Conservation (phyloP, 106 monocot species). For the Agapanthus africanus region DNA sequence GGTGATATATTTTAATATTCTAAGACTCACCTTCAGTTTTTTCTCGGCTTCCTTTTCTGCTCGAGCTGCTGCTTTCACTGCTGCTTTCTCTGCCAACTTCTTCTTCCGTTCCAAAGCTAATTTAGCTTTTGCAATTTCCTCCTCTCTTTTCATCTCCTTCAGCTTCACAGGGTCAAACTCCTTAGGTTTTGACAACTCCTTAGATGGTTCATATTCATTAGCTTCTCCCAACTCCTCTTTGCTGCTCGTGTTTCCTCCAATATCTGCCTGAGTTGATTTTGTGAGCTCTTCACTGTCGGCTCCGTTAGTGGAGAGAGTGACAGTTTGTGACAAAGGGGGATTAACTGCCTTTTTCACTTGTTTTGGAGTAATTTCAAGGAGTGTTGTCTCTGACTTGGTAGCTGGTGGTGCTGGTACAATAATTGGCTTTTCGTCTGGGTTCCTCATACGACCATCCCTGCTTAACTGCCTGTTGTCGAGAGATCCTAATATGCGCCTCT, state of each 20-base stretch:
- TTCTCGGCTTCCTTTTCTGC: slow-evolving; percentile 86
- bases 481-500: slow-evolving; percentile 66
- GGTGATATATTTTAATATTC: too few relatives aligned
- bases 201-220: slow-evolving; percentile 16
- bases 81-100: slow-evolving; percentile 78
- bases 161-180: slow-evolving; percentile 49
- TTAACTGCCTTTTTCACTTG: slow-evolving; percentile 26
- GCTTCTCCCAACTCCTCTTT: background rate
- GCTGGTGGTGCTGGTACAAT: slow-evolving; percentile 1
- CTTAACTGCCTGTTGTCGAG: slow-evolving; percentile 54
- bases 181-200: slow-evolving; percentile 13
- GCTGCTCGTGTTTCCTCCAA: slow-evolving; percentile 14
- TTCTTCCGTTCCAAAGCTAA: slow-evolving; percentile 82
- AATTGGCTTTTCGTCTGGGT: slow-evolving; percentile 73
- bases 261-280: slow-evolving; percentile 22
- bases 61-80: slow-evolving; percentile 51
- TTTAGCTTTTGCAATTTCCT: slow-evolving; percentile 87
- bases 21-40: slow-evolving; percentile 57
- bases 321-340: slow-evolving; percentile 5
- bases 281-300: slow-evolving; percentile 12
- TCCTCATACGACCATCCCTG: slow-evolving; percentile 72
- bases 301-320: slow-evolving; percentile 12
- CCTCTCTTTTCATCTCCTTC: slow-evolving; percentile 80
- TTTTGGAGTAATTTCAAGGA: slow-evolving; percentile 15
- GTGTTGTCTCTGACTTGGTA: slow-evolving; percentile 19